Base-by-base conservation (phyloP, 306 rosid species). In the Prinsepia uniflora region DNA sequence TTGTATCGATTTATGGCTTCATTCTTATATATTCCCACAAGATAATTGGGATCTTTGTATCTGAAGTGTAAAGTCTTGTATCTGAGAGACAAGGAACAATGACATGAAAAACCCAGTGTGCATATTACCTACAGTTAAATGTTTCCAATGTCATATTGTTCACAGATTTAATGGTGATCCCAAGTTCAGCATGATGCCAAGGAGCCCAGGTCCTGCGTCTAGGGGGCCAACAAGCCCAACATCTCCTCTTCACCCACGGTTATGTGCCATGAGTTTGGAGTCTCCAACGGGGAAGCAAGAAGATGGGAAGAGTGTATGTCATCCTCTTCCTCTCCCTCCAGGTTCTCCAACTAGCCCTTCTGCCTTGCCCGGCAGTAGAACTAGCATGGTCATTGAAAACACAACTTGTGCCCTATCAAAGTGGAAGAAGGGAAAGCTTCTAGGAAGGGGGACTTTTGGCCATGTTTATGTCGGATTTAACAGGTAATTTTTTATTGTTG, bases 401-500 rank as follows among this genome's bases (percentile, higher is more conserved):
- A 10, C 77, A 64, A 4, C 76, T 22, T 11, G 50, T 64, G 74
- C 79, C 12, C 82, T 81, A 42, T 77, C 97, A 20, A 87, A 86
- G 67, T 91, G 97, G 99, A 89, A 82, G 88, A 94, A 87, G 84
- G 99, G 99, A 78, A 91, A 68, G 87, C 96, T 91, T 81, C 81
- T 94, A 22, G 99, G 99, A 66, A 86, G 99, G 41, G 99, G 99
- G 47, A 89, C 97, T 44, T 94, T 91, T 80, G 99, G 99, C 40
- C 99, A 94, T 77, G 99, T 94, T 65, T 94, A 87, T 81, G 78
- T 83, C 9, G 99, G 97, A 67, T 94, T 94, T 76, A 91, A 91
- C 81, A 87, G 99, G 99, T 91, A 84, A 67, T 3, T 34, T 34
- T 30, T 52, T n/a, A 39, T 57, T 70, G 49, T 14, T 56, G 44